A percentile compares a stretch with the other conserved stretches of the same genome.
These are phyloP conservation scores for Clitoria ternatea DNA, from an alignment of 306 rosid species.

Conservation along the genomic window DNA sequence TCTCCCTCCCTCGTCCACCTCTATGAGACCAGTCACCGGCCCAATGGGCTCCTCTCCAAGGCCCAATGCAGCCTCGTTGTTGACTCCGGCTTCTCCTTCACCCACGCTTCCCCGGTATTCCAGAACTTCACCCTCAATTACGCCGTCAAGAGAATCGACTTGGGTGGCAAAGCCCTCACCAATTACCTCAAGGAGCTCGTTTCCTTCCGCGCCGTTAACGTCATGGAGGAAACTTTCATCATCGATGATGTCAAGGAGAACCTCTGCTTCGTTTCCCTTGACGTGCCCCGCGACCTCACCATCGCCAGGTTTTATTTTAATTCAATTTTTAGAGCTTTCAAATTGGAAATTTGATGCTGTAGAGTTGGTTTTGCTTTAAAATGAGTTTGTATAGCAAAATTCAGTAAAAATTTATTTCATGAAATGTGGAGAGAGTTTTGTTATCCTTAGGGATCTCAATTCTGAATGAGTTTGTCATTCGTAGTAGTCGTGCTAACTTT, in stretches of 20 bases:
- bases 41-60: conserved; percentile 47
- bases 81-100: conserved; percentile 89
- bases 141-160: conserved; percentile 70
- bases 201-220: conserved; percentile 75
- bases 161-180: conserved; percentile 91
- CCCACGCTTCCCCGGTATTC: conserved; percentile 83
- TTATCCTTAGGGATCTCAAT: too few relatives aligned
- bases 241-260: conserved; percentile 93
- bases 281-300: conserved; percentile 58
- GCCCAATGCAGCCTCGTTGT: conserved; percentile 93
- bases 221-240: conserved; percentile 86
- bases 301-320: conserved; percentile 45
- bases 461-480: too few relatives aligned
- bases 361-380: too few relatives aligned
- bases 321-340: too few relatives aligned
- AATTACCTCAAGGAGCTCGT: conserved; percentile 86
- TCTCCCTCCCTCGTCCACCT: conserved; percentile 72
- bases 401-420: too few relatives aligned
- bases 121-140: conserved; percentile 78
- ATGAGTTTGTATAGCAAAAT: too few relatives aligned
- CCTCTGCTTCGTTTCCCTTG: conserved; percentile 85
- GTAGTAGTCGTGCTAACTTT: too few relatives aligned
- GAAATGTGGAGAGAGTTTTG: too few relatives aligned
- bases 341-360: too few relatives aligned
- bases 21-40: conserved; percentile 73